Evolutionary conservation across 495 filamentous ascomycete species (phyloP), one percentile per base, ranked within the genome.

Genomic region (Trichoderma orchidacearum): DNA sequence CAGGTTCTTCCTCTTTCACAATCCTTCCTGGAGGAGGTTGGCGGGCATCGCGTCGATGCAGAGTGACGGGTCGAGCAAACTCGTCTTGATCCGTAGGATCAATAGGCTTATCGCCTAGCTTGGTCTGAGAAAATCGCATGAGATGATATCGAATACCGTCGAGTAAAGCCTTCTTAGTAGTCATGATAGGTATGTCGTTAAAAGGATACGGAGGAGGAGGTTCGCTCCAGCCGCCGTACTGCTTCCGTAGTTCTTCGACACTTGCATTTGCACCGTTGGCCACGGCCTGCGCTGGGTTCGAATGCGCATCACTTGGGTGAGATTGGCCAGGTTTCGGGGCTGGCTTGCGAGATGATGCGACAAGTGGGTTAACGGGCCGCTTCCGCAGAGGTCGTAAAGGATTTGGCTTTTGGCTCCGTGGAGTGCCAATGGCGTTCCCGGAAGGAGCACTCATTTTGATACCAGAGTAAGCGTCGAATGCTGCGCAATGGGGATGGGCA

Each of bases 31-130:
- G 73, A 5, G 82, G 76, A 38, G 83, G 80, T 55, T 85, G 78
- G 51, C 86, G 79, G n/a, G 92, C 90, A 66, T 95, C 90, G 8
- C 92, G 85, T 32, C 93, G 85, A 67, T 96, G 90, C 45, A 97
- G 70, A 17, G 88, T 79, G 17, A 98, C 86, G 0, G 93, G 93
- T 38, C 89, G 80, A 9, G 86, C 85, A 62, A 97, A 98, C 54
- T 95, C 81, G 2, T 83, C 75, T 60, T 87, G 80, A 64, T 96
- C 78, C 25, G 78, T 77, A 36, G 86, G 85, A 65, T 95, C 86
- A 29, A 94, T 72, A 17, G 66, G 61, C 58, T 60, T 53, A 57
- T 62, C 35, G 34, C 54, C 45, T 27, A 59, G 52, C 13, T 61
- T 62, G 13, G 64, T 60, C 5, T 70, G 64, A 32, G 64, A 65